phyloP scores from a whole-genome alignment of 2,329 filamentous ascomycete species.

The Penicillium nordicum region DNA sequence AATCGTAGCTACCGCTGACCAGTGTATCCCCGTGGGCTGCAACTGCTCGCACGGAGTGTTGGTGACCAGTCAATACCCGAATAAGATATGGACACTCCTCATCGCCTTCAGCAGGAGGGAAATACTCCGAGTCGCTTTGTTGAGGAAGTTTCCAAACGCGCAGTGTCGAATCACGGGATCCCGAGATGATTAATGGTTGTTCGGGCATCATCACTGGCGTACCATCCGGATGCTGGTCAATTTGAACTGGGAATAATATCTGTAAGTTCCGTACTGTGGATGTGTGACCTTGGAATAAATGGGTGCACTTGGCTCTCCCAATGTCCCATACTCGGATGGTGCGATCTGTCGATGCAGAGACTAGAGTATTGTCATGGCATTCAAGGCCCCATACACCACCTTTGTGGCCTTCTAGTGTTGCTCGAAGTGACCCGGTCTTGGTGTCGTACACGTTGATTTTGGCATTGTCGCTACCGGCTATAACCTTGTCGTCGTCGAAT shows the following conservation, averaged over 20 bases:
- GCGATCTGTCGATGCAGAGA: conserved; percentile 94
- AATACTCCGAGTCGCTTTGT: conserved; percentile 70
- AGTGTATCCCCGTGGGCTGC: conserved; percentile 91
- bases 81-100: conserved; percentile 89
- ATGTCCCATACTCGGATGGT: conserved; percentile 99
- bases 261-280: conserved; percentile 94
- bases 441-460: conserved; percentile 98
- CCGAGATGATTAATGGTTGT: conserved; percentile 93
- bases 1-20: conserved; percentile 95
- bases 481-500: conserved; percentile 96
- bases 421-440: conserved; percentile 80
- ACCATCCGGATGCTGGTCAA: conserved; percentile 62
- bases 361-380: conserved; percentile 92
- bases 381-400: conserved; percentile 97
- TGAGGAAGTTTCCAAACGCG: conserved; percentile 92
- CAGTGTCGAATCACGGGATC: conserved; percentile 91
- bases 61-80: conserved; percentile 78
- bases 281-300: conserved; percentile 95
- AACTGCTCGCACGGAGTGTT: conserved; percentile 91
- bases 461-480: conserved; percentile 95
- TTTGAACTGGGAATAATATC: conserved; percentile 81
- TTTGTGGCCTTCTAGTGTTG: conserved; percentile 85
- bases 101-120: conserved; percentile 67
- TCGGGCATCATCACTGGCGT: conserved; percentile 86
- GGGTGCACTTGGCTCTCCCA: conserved; percentile 82